Percentiles rank a stretch among this genome's conserved stretches.
These are phyloP conservation scores for Erythrobasidium hasegawianum DNA, from an alignment of 1,284 basidiomycete species.

Conservation along the genomic window DNA sequence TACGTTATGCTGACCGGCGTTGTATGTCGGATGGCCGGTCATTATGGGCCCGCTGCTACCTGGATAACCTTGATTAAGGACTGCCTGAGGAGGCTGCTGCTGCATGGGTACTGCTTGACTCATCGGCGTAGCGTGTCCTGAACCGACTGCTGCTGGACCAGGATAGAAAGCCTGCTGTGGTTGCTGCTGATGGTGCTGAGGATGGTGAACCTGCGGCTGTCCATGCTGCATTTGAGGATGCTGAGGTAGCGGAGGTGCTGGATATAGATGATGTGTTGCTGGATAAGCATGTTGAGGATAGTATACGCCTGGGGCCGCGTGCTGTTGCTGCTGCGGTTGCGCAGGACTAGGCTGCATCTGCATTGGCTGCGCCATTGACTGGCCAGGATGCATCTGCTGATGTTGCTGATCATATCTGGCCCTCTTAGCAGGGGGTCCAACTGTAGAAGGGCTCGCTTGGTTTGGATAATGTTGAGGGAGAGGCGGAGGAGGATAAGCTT, in stretches of 20 bases:
- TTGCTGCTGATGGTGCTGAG: not conserved
- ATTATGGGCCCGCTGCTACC: no score
- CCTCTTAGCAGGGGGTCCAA: no score
- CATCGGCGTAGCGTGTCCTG: not conserved
- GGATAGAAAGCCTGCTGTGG: not conserved
- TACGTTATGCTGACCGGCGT: not conserved
- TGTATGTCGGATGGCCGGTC: not conserved
- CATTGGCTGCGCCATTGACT: conserved; percentile 11
- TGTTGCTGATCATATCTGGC: conserved; percentile 2
- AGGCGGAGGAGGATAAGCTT: not conserved
- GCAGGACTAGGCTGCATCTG: conserved; percentile 2
- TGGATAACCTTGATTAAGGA: not conserved
- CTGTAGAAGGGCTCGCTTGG: not conserved
- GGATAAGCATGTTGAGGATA: not conserved
- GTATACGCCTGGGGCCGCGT: not conserved
- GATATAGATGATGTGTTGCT: not conserved
- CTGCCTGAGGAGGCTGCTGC: not conserved
- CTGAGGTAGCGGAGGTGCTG: no score
- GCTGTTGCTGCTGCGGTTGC: not conserved
- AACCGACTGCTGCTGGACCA: no score
- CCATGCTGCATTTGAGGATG: no score
- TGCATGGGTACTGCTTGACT: not conserved
- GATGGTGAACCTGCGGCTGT: not conserved
- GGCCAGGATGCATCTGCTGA: conserved; percentile 1
- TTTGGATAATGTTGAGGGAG: not conserved